A percentile compares a stretch with the other conserved stretches of the same genome.
Conservation (phyloP, 2,329 filamentous ascomycete species). For the Arthrobotrys pseudoclavata region DNA sequence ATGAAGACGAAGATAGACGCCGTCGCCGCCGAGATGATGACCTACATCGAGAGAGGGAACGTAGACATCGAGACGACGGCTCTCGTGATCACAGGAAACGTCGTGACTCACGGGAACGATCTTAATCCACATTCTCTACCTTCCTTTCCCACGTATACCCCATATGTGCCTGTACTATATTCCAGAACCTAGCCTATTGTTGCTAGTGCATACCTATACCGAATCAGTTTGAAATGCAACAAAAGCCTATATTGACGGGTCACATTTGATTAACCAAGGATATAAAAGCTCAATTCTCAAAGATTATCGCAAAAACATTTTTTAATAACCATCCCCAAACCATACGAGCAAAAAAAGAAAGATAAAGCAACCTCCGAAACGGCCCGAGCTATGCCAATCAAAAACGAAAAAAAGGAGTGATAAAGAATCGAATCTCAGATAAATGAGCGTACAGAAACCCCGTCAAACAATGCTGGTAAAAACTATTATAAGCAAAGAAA, state of each 20-base stretch:
- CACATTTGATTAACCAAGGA: slow-evolving; percentile 2
- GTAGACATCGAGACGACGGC: slow-evolving; percentile 34
- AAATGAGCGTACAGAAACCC: slow-evolving; percentile 27
- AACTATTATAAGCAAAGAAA: neutral
- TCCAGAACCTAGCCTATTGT: neutral
- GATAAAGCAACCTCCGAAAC: slow-evolving; percentile 31
- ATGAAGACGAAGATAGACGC: slow-evolving; percentile 35
- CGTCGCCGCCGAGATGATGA: slow-evolving; percentile 47
- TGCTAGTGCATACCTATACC: no score
- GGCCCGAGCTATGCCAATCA: slow-evolving; percentile 36
- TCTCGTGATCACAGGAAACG: slow-evolving; percentile 31
- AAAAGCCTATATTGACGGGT: no score
- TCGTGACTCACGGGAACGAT: slow-evolving; percentile 35
- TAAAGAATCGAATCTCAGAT: slow-evolving; percentile 37
- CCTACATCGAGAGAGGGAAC: slow-evolving; percentile 25
- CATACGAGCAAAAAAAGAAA: slow-evolving; percentile 1
- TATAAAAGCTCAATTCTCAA: slow-evolving; percentile 47
- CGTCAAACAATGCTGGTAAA: slow-evolving; percentile 6
- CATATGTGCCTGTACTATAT: slow-evolving; percentile 15
- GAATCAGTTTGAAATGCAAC: neutral
- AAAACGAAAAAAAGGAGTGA: slow-evolving; percentile 32
- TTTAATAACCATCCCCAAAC: slow-evolving; percentile 22
- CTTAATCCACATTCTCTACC: slow-evolving; percentile 1
- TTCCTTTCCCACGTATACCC: neutral
- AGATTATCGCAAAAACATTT: slow-evolving; percentile 7